These are phyloP conservation scores for Cardamine resedifolia DNA, from an alignment of 345 rosid species.

Conservation along the genomic window DNA sequence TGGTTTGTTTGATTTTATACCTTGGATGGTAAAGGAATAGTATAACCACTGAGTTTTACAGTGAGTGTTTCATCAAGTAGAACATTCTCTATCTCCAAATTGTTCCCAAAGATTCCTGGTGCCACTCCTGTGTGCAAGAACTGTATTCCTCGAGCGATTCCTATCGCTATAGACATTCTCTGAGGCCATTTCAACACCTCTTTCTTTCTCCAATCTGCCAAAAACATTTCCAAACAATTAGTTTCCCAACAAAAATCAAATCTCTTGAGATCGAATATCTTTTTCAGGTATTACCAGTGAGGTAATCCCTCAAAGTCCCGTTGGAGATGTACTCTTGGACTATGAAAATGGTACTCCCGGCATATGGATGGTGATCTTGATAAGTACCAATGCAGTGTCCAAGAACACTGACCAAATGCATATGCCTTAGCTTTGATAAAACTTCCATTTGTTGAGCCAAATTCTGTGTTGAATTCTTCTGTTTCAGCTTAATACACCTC, in stretches of 20 bases:
- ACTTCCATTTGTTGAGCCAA: constrained; percentile 72
- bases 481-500: constrained; percentile 72
- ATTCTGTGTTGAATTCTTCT: constrained; percentile 62
- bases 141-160: constrained; percentile 85
- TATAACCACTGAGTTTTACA: constrained; percentile 66
- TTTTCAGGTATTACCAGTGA: constrained; percentile 55
- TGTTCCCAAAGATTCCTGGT: constrained; percentile 76
- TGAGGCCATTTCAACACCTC: constrained; percentile 88
- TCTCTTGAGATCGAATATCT: background rate
- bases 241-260: background rate
- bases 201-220: constrained; percentile 73
- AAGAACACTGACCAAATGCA: constrained; percentile 77
- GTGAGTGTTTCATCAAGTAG: constrained; percentile 75
- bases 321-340: constrained; percentile 73
- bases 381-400: constrained; percentile 79
- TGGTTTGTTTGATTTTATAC: constrained; percentile 33
- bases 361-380: constrained; percentile 70
- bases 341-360: constrained; percentile 54
- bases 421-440: constrained; percentile 84
- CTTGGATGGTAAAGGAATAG: constrained; percentile 74
- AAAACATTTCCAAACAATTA: constrained; percentile 1
- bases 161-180: constrained; percentile 78
- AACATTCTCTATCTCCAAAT: constrained; percentile 66
- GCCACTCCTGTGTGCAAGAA: constrained; percentile 89
- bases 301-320: constrained; percentile 63